These are phyloP conservation scores for Pseudogymnoascus sp. DNA, from an alignment of 2,329 filamentous ascomycete species.

Conservation along the genomic window DNA sequence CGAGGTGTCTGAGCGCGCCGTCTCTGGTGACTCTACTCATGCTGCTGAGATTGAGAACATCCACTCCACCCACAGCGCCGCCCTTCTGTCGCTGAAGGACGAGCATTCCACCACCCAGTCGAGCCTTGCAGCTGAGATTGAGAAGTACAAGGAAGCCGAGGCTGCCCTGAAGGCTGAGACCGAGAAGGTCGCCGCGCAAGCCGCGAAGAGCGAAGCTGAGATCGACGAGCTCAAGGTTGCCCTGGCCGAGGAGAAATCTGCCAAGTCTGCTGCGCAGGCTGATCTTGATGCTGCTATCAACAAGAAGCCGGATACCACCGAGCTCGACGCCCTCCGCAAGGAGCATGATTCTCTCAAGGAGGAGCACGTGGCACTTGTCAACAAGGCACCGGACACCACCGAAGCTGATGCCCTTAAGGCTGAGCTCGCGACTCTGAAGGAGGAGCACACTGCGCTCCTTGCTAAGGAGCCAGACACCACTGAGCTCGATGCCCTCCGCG, in stretches of 20 bases:
- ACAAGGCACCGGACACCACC: slow-evolving; percentile 43
- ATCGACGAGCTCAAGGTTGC: slow-evolving; percentile 22
- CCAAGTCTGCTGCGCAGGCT: slow-evolving; percentile 37
- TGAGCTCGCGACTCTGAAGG: slow-evolving; percentile 41
- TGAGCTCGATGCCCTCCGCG: slow-evolving; percentile 37
- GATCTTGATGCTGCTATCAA: slow-evolving; percentile 51
- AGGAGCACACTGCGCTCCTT: slow-evolving; percentile 37
- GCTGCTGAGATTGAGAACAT: slow-evolving; percentile 41
- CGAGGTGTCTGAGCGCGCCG: slow-evolving; percentile 42
- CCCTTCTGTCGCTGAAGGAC: slow-evolving; percentile 33
- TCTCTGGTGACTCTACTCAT: slow-evolving; percentile 39
- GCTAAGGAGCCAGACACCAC: slow-evolving; percentile 23
- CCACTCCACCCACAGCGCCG: slow-evolving; percentile 44
- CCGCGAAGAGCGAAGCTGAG: slow-evolving; percentile 20
- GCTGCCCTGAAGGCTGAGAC: slow-evolving; percentile 37
- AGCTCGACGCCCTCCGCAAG: slow-evolving; percentile 38
- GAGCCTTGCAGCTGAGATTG: slow-evolving; percentile 16
- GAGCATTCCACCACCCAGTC: slow-evolving; percentile 33
- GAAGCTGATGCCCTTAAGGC: slow-evolving; percentile 43
- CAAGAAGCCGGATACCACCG: slow-evolving; percentile 46
- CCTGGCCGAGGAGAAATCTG: slow-evolving; percentile 34
- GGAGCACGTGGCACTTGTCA: slow-evolving; percentile 47
- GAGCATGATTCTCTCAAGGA: slow-evolving; percentile 21
- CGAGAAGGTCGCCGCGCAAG: slow-evolving; percentile 34
- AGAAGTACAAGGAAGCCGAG: slow-evolving; percentile 25